A percentile compares a stretch with the other conserved stretches of the same genome.
Conservation (phyloP, 805 yeast species). For the Candida cerambycidarum region DNA sequence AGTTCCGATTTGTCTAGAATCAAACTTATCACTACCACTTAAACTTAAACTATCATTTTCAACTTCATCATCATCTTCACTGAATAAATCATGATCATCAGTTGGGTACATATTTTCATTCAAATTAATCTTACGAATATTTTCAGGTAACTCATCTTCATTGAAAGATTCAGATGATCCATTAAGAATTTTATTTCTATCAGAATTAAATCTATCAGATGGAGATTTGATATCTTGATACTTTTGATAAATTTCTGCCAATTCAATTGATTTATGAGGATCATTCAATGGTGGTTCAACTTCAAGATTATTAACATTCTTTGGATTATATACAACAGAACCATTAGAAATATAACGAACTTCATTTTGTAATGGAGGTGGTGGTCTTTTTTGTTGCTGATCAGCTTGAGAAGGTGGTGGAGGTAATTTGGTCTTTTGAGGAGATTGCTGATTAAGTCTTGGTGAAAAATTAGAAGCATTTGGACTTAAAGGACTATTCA, state of each 20-base stretch:
- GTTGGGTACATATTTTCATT: slow-evolving; percentile 34
- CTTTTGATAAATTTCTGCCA: slow-evolving; percentile 44
- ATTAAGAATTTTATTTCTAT: slow-evolving; percentile 36
- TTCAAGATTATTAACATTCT: slow-evolving; percentile 11
- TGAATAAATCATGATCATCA: slow-evolving; percentile 37
- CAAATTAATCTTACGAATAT: slow-evolving; percentile 28
- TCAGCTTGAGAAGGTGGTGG: slow-evolving; percentile 2
- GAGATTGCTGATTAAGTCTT: slow-evolving; percentile 2
- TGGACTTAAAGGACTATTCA: slow-evolving; percentile 36
- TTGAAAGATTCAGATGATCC: slow-evolving; percentile 35
- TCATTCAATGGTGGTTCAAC: slow-evolving; percentile 7
- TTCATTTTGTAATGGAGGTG: not conserved
- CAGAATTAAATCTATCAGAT: slow-evolving; percentile 36
- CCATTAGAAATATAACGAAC: slow-evolving; percentile 14
- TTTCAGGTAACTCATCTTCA: slow-evolving; percentile 35
- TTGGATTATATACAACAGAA: slow-evolving; percentile 14
- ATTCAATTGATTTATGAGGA: slow-evolving; percentile 35
- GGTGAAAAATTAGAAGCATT: slow-evolving; percentile 9
- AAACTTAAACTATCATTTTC: slow-evolving; percentile 17
- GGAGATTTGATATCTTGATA: slow-evolving; percentile 41
- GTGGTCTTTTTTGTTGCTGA: slow-evolving; percentile 3
- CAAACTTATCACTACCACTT: slow-evolving; percentile 20
- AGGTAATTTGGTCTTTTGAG: slow-evolving; percentile 5
- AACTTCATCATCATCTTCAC: slow-evolving; percentile 29
- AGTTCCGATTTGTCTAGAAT: slow-evolving; percentile 21